These are phyloP conservation scores for Aspergillus novoparasiticus DNA, from an alignment of 2,329 filamentous ascomycete genomes.

Conservation along the genomic window DNA sequence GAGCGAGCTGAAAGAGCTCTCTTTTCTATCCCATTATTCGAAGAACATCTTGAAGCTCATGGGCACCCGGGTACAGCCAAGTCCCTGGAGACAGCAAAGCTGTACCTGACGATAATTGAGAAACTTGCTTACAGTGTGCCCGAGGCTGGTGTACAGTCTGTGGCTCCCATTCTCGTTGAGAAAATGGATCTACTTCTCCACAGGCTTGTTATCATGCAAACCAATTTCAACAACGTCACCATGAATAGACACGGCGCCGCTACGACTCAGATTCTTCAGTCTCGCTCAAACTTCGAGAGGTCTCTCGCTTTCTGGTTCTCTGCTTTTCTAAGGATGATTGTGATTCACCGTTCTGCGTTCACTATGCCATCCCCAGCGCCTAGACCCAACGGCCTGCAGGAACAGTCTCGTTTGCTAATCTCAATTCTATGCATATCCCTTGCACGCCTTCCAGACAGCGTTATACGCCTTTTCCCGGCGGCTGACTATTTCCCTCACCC, in stretches of 20 bases:
- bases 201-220: constrained; percentile 35
- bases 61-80: constrained; percentile 5
- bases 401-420: constrained; percentile 41
- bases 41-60: constrained; percentile 21
- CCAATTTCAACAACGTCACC: constrained; percentile 21
- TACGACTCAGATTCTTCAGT: constrained; percentile 17
- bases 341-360: constrained; percentile 44
- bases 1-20: constrained; percentile 46
- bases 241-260: constrained; percentile 18
- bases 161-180: constrained; percentile 41
- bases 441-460: constrained; percentile 37
- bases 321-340: constrained; percentile 43
- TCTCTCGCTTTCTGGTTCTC: constrained; percentile 44
- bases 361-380: constrained; percentile 24
- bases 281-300: constrained; percentile 31
- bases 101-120: constrained; percentile 44
- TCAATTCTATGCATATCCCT: constrained; percentile 45
- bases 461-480: constrained; percentile 33
- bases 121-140: constrained; percentile 41
- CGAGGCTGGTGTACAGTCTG: constrained; percentile 32
- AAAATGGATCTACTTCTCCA: constrained; percentile 44
- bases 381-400: constrained; percentile 31
- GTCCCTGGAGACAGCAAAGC: constrained; percentile 35
- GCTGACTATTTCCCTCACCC: constrained; percentile 34
- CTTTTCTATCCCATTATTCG: constrained; percentile 38